These are phyloP conservation scores for Eucalyptus tenuipes DNA, from an alignment of 345 rosid genomes.

Conservation along the genomic window DNA sequence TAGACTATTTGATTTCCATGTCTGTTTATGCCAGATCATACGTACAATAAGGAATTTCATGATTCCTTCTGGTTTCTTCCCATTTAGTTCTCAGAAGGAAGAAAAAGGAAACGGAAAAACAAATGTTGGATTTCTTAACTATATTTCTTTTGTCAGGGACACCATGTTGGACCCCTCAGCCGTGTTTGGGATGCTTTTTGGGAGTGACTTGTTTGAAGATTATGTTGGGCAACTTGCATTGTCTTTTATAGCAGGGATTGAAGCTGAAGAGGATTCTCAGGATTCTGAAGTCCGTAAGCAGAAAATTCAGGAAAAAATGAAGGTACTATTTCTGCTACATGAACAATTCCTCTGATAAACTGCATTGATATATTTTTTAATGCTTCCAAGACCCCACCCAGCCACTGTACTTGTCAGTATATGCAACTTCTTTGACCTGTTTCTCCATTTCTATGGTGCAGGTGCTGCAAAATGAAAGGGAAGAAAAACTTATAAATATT, in stretches of 20 bases:
- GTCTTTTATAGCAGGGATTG: slow-evolving; percentile 47
- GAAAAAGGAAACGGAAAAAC: not conserved
- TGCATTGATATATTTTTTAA: not conserved
- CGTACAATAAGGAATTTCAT: not conserved
- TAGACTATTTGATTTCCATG: not conserved
- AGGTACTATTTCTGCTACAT: slow-evolving; percentile 17
- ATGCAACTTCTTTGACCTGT: not conserved
- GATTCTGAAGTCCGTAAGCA: slow-evolving; percentile 34
- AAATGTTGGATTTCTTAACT: not conserved
- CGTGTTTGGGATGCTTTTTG: slow-evolving; percentile 90
- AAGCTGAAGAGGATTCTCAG: slow-evolving; percentile 36
- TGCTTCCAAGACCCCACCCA: not conserved
- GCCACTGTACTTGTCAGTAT: not conserved
- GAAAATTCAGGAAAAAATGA: slow-evolving; percentile 58
- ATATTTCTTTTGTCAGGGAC: slow-evolving; percentile 34
- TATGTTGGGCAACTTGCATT: slow-evolving; percentile 84
- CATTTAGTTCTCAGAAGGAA: not conserved
- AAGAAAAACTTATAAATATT: slow-evolving; percentile 41
- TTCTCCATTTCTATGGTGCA: slow-evolving; percentile 18
- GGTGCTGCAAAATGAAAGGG: slow-evolving; percentile 73
- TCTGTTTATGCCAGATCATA: not conserved
- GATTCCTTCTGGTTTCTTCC: not conserved
- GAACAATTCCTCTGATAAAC: not conserved
- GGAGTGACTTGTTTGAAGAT: slow-evolving; percentile 86
- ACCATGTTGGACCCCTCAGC: slow-evolving; percentile 84